Evolutionary conservation across 495 filamentous ascomycete species (phyloP).

Genomic region (Xylaria venustula): DNA sequence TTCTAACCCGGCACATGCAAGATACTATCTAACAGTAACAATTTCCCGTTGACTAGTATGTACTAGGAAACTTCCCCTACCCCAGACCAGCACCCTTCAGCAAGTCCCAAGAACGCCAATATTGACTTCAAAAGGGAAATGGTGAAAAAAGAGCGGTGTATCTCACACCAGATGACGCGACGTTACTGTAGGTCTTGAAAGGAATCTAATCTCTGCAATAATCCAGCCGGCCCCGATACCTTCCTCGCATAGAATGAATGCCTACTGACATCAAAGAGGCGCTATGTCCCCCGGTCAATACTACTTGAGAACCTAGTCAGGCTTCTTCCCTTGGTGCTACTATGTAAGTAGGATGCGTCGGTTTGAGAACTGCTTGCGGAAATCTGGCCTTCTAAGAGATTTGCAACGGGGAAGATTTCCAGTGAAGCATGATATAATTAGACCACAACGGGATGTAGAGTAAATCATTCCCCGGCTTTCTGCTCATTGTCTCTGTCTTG

Average conservation of each 20-base stretch:
- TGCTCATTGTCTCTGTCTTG: too few relatives aligned
- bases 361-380: neutral
- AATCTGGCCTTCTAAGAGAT: neutral
- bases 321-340: neutral
- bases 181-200: neutral
- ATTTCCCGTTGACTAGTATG: constrained; percentile 1
- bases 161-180: neutral
- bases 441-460: too few relatives aligned
- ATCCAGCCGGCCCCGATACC: neutral
- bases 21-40: constrained; percentile 6
- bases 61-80: neutral
- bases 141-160: neutral
- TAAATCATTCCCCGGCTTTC: too few relatives aligned
- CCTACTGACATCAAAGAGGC: neutral
- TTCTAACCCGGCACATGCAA: neutral
- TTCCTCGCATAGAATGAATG: neutral
- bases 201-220: neutral
- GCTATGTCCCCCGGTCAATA: constrained; percentile 1
- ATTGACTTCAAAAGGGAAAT: neutral
- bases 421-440: neutral
- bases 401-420: neutral
- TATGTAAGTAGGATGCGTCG: neutral
- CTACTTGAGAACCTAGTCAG: neutral
- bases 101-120: neutral
- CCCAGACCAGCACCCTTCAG: constrained; percentile 1